Percentiles rank a stretch among this genome's conserved stretches.
phyloP scores from a whole-genome alignment of 495 filamentous ascomycete genomes.

The Annulohypoxylon stygium region DNA sequence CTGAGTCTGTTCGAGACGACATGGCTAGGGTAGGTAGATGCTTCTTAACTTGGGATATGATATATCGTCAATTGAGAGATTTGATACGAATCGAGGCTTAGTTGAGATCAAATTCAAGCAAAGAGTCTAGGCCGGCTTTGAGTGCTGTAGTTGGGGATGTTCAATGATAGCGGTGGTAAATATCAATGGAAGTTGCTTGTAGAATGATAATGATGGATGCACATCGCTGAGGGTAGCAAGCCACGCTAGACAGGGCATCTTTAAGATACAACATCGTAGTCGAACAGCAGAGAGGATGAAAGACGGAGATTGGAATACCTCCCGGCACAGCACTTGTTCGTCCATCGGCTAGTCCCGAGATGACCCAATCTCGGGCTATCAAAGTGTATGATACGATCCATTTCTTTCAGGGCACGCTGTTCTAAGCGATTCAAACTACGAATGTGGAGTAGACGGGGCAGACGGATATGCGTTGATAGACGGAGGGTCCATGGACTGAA shows the following conservation, averaged over 20 bases:
- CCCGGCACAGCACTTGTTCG: neutral
- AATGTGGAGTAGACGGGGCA: neutral
- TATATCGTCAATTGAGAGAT: neutral
- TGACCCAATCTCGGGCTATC: neutral
- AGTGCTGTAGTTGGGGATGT: neutral
- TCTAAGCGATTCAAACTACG: neutral
- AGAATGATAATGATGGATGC: neutral
- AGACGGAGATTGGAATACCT: neutral
- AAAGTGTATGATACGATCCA: neutral
- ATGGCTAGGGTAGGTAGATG: neutral
- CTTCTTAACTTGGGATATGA: neutral
- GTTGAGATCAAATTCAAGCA: neutral
- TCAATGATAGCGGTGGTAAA: neutral
- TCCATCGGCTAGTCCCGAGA: neutral
- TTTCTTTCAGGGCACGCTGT: neutral
- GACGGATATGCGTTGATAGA: neutral
- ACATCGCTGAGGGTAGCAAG: neutral
- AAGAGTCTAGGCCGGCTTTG: neutral
- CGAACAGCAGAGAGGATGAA: neutral
- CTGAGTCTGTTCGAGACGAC: neutral
- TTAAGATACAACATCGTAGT: neutral
- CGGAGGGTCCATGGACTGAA: constrained; percentile 11
- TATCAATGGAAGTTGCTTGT: neutral
- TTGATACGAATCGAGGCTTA: neutral
- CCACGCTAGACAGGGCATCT: neutral